Evolutionary conservation across 106 monocot species (phyloP).

Genomic region (Dendrobium chrysotoxum): DNA sequence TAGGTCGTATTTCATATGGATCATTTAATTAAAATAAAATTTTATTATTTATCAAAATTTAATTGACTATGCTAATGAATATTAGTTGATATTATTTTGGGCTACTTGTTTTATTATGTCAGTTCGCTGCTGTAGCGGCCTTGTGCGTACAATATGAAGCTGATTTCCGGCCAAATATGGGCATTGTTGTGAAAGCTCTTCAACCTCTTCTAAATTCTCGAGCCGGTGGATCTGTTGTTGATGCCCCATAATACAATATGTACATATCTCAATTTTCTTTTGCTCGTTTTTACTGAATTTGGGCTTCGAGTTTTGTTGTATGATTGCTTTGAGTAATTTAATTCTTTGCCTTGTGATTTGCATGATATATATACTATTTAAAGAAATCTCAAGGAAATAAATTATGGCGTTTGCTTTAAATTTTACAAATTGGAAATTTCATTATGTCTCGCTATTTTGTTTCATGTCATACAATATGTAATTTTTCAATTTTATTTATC

Average conservation of each 20-base stretch:
- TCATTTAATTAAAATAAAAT: too few relatives aligned
- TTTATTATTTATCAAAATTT: too few relatives aligned
- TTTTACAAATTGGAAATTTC: too few relatives aligned
- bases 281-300: too few relatives aligned
- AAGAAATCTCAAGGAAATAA: background rate
- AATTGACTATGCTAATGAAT: too few relatives aligned
- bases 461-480: background rate
- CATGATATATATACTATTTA: background rate
- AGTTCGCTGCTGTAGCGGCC: slow-evolving; percentile 64
- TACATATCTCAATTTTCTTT: background rate
- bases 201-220: slow-evolving; percentile 42
- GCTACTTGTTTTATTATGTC: background rate
- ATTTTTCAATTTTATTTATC: too few relatives aligned
- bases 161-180: slow-evolving; percentile 71
- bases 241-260: background rate
- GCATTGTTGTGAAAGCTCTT: slow-evolving; percentile 73
- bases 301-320: too few relatives aligned
- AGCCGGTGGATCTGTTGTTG: slow-evolving; percentile 13
- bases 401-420: too few relatives aligned
- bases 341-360: background rate
- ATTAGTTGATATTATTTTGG: background rate
- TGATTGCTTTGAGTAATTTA: background rate
- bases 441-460: background rate
- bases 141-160: slow-evolving; percentile 71
- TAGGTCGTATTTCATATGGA: too few relatives aligned